Conservation (phyloP, 768 basidiomycete genomes). For the Tylopilus felleus region DNA sequence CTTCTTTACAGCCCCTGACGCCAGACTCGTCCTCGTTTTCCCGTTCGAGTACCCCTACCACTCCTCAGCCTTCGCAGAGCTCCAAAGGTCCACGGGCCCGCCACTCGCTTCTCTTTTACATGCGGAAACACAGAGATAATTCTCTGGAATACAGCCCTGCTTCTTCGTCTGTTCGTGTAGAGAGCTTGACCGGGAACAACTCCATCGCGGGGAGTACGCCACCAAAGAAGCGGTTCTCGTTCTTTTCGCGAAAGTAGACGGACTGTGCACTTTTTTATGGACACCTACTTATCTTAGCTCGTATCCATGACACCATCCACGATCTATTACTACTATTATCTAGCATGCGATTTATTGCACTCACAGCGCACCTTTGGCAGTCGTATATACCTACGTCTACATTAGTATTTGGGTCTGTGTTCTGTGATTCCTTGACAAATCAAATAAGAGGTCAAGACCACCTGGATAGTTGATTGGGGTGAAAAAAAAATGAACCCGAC, state of each 20-base stretch:
- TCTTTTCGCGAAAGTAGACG: constrained; percentile 31
- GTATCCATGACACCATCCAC: constrained; percentile 16
- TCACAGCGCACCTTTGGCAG: not conserved
- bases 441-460: not conserved
- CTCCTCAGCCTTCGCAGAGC: constrained; percentile 22
- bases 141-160: constrained; percentile 22
- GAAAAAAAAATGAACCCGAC: constrained; percentile 36
- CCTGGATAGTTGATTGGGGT: too few species aligned
- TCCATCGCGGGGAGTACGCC: constrained; percentile 1
- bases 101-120: constrained; percentile 30
- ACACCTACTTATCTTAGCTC: constrained; percentile 4
- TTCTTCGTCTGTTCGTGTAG: constrained; percentile 21
- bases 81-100: constrained; percentile 27
- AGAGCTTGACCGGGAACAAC: constrained; percentile 11
- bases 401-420: not conserved
- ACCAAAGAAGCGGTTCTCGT: constrained; percentile 28
- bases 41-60: constrained; percentile 31
- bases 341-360: constrained; percentile 20
- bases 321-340: constrained; percentile 12
- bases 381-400: constrained; percentile 11
- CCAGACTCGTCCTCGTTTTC: constrained; percentile 31
- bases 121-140: constrained; percentile 25
- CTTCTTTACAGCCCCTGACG: constrained; percentile 29
- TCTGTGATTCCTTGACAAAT: not conserved
- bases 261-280: constrained; percentile 7